Base-by-base conservation (phyloP, 1,139 yeast species). In the Debaryomycetaceae sp. region DNA sequence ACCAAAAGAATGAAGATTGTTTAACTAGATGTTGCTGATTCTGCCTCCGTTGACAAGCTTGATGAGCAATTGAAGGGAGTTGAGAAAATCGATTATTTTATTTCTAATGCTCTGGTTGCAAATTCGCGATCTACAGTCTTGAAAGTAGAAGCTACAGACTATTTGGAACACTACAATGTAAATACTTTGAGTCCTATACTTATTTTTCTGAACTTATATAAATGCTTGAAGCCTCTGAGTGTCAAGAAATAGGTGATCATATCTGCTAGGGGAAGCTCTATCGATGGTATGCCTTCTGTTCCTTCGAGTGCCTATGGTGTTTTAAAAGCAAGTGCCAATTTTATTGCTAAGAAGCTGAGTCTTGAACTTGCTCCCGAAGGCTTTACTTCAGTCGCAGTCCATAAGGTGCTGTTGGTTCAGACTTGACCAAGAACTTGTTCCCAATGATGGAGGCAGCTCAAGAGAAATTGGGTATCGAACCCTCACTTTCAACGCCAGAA, bases 151-250 rank as follows among this genome's bases (percentile, higher is more conserved):
- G 24, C 48, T 43, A 45, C 48, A 37, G 42, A 40, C 43, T 67
- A 54, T 54, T 23, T 47, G 5, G 42, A 50, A 1, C 62, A 59
- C 44, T 62, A 56, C 42, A 52, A 51, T 30, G 54, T 59, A 33
- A 70, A 70, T 43, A 50, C 59, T 13, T 37, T 66, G 5, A 73
- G 70, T 0, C 64, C 72, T 3, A 46, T 68, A 11, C 60, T 61
- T 17, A 17, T 31, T 11, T 51, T 60, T 42, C 61, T 61, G 42
- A 56, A 59, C 3, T 34, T 67, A 34, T 56, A 55, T 40, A 66
- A 66, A n/a, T 58, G 47, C 42, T 48, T 63, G 46, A 40, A 49
- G 42, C 55, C 53, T 39, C 55, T 56, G 24, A 35, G 46, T 4
- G 51, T 58, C 5, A 56, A 59, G 44, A 60, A 61, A 42, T 46